Base-by-base conservation (phyloP, 176 grass and related monocot species). In the Eremochloa ophiuroides region DNA sequence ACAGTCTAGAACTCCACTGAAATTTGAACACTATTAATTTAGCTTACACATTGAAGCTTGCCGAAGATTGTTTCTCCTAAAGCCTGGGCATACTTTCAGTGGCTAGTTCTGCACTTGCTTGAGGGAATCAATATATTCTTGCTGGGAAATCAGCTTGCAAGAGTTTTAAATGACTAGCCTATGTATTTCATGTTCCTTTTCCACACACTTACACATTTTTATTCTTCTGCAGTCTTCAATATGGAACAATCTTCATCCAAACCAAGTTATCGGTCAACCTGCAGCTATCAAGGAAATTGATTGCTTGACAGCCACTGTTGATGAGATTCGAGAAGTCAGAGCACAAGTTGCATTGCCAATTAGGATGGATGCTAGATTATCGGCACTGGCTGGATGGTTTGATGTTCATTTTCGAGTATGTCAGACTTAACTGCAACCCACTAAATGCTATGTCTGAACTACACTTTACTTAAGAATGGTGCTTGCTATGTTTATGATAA, bases 361-460 rank as follows among this genome's bases (percentile, higher is more conserved):
- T 66, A 90, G 56, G 71, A 16, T 75, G 69, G 93, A 93, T 61
- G 68, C 89, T 82, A 91, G 89, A 77, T 31, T 93, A 55, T 90
- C 89, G 78, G 93, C 91, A 77, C 75, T 93, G 27, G 93, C 97
- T 86, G 97, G 97, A 67, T 99, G 97, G 97, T 99, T 99, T 58
- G 97, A 99, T 95, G 93, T 96, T 77, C 93, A 99, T 82, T 99
- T 99, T 85, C 87, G 81, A 73, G 96, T 95, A 93, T 80, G 87
- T 80, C 48, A 33, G 73, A 59, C 79, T 79, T 40, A 58, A 66
- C 65, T 46, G 4, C 62, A 67, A 17, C 16, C 25, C 6, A 27
- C 5, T 50, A 66, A 29, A 71, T 77, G 13, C 31, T 80, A 79
- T 82, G 23, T 22, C 13, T 55, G 33, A 62, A 31, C 62, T 77